phyloP scores from a whole-genome alignment of 2,329 filamentous ascomycete genomes.

The Diplodia intermedia region DNA sequence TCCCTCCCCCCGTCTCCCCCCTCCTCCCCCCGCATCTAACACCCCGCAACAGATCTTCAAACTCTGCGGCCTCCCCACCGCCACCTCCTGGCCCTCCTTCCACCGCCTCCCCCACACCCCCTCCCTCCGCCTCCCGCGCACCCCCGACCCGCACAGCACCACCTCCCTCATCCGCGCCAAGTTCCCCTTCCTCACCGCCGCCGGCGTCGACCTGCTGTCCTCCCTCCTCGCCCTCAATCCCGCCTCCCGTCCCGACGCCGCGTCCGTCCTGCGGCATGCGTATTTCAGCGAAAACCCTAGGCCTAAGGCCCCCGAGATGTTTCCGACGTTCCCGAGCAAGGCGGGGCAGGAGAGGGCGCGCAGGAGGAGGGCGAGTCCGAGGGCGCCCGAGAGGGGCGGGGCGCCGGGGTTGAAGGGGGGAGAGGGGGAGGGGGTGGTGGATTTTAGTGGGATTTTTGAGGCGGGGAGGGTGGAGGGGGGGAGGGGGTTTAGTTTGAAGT shows the following conservation, averaged over 20 bases:
- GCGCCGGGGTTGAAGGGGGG: conserved; percentile 59
- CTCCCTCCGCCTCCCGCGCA: conserved; percentile 68
- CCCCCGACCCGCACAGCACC: conserved; percentile 55
- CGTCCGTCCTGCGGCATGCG: conserved; percentile 75
- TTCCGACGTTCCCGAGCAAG: conserved; percentile 95
- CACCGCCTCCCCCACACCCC: conserved; percentile 85
- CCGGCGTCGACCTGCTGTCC: conserved; percentile 73
- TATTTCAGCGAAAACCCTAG: conserved; percentile 92
- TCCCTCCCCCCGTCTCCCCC: neutral
- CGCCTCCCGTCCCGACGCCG: conserved; percentile 70
- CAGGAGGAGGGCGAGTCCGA: conserved; percentile 74
- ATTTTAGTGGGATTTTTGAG: conserved; percentile 57
- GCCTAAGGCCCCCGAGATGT: conserved; percentile 89
- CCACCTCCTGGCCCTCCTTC: conserved; percentile 85
- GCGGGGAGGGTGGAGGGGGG: conserved; percentile 56
- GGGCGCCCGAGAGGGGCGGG: conserved; percentile 81
- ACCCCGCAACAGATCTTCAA: conserved; percentile 70
- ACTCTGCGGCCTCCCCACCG: conserved; percentile 84
- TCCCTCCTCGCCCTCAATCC: conserved; percentile 79
- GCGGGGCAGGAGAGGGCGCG: conserved; percentile 83
- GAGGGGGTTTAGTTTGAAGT: conserved; percentile 54
- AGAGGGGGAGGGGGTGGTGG: conserved; percentile 46
- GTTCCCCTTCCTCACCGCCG: conserved; percentile 81
- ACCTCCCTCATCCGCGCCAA: conserved; percentile 71
- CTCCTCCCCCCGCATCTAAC: neutral